phyloP scores from a whole-genome alignment of 2,329 filamentous ascomycete species.

The Dothideomycetes sp. region DNA sequence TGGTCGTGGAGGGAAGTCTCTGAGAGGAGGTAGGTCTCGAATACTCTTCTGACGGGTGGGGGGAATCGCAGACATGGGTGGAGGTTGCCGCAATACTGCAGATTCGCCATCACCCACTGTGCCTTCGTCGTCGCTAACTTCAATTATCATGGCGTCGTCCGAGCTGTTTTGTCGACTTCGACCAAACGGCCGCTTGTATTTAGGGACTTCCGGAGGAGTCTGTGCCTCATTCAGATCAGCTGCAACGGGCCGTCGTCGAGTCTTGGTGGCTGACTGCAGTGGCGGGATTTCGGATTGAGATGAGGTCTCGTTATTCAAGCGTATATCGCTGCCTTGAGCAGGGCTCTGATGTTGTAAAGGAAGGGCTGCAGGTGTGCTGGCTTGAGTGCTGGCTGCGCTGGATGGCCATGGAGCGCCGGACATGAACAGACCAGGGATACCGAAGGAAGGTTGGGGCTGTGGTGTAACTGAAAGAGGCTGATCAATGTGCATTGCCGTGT shows the following conservation, averaged over 20 bases:
- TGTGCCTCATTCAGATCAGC: conserved; percentile 5
- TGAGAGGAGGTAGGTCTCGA: conserved; percentile 12
- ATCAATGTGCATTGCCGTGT: too few relatives aligned
- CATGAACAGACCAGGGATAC: too few relatives aligned
- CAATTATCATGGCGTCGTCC: conserved; percentile 62
- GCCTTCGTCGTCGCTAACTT: conserved; percentile 52
- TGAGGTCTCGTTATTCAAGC: too few relatives aligned
- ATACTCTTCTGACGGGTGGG: conserved; percentile 8
- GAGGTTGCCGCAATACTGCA: too few relatives aligned
- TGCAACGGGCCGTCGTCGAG: conserved; percentile 52
- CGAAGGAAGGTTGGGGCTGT: too few relatives aligned
- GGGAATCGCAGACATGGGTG: too few relatives aligned
- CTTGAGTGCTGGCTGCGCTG: too few relatives aligned
- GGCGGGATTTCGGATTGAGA: background rate
- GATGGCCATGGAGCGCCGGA: too few relatives aligned
- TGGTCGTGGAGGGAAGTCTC: conserved; percentile 20
- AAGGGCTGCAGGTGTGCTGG: too few relatives aligned
- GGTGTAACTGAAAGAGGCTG: too few relatives aligned
- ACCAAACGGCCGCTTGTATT: conserved; percentile 51
- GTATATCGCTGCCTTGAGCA: too few relatives aligned
- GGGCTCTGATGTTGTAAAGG: too few relatives aligned
- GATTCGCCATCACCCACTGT: conserved; percentile 15
- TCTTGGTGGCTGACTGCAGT: background rate
- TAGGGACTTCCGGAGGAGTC: conserved; percentile 11
- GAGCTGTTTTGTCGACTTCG: conserved; percentile 37